A percentile compares a stretch with the other conserved stretches of the same genome.
Evolutionary conservation across 1,139 yeast genomes (phyloP).

Genomic region (Scheffersomyces parashehatae): DNA sequence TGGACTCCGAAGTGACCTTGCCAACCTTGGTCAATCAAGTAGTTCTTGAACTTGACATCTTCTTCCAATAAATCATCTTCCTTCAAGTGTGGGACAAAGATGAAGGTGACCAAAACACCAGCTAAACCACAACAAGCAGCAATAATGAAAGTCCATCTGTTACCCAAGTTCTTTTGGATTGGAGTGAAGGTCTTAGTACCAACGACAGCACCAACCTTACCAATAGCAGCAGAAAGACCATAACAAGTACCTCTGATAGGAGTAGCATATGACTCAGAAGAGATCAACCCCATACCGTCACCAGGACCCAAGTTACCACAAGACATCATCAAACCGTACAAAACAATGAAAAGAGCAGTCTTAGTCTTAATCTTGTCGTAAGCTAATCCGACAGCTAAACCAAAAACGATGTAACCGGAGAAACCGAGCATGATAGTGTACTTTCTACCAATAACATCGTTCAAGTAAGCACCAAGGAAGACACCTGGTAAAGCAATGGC

Average conservation of each 20-base stretch:
- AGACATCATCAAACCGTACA: constrained; percentile 60
- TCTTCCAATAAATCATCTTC: constrained; percentile 69
- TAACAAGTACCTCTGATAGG: constrained; percentile 71
- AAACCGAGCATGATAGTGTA: constrained; percentile 61
- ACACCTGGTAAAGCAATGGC: constrained; percentile 60
- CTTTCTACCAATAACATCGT: constrained; percentile 58
- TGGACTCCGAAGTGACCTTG: constrained; percentile 55
- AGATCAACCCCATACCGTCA: constrained; percentile 65
- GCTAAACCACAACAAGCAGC: constrained; percentile 71
- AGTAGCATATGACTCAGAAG: constrained; percentile 72
- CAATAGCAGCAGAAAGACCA: constrained; percentile 50
- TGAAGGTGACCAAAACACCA: constrained; percentile 60
- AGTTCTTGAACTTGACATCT: constrained; percentile 63
- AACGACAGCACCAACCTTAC: constrained; percentile 52
- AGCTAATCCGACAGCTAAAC: constrained; percentile 58
- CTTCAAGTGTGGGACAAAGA: constrained; percentile 66
- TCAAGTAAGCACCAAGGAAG: constrained; percentile 53
- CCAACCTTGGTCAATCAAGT: constrained; percentile 68
- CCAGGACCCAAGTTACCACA: constrained; percentile 79
- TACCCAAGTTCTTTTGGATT: constrained; percentile 31
- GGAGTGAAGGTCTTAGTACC: constrained; percentile 49
- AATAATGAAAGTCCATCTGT: constrained; percentile 46
- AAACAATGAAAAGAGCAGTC: constrained; percentile 55
- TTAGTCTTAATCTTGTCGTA: constrained; percentile 49
- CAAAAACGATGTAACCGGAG: constrained; percentile 58